phyloP scores from a whole-genome alignment of 179 eudicot genomes.

The Silene noctiflora region DNA sequence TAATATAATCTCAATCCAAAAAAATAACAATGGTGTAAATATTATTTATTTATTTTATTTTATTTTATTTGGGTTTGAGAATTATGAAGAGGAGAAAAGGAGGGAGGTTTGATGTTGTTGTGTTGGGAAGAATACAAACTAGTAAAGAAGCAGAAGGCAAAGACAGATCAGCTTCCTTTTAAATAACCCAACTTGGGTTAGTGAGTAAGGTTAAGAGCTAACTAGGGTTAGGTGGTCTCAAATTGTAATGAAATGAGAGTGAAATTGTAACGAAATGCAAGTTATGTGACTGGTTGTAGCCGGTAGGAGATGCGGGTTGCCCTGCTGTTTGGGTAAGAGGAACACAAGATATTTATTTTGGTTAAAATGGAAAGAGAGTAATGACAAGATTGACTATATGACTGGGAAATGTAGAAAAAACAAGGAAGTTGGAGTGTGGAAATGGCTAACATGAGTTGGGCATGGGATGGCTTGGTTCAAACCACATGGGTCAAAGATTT shows the following conservation, averaged over 20 bases:
- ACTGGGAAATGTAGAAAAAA: not conserved
- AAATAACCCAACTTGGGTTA: conserved; percentile 60
- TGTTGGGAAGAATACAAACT: conserved; percentile 5
- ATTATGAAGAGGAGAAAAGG: too few relatives aligned
- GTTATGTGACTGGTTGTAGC: conserved; percentile 30
- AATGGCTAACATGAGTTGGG: conserved; percentile 11
- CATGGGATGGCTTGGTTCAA: conserved; percentile 13
- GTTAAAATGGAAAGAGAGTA: not conserved
- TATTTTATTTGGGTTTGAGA: too few relatives aligned
- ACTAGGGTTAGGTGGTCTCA: conserved; percentile 50
- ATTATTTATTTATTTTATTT: too few relatives aligned
- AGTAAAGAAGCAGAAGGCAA: conserved; percentile 1
- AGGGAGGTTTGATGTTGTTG: too few relatives aligned
- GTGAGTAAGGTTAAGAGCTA: conserved; percentile 38
- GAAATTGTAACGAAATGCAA: conserved; percentile 42
- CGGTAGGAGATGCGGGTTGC: conserved; percentile 23
- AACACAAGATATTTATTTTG: conserved; percentile 17
- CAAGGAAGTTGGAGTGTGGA: not conserved
- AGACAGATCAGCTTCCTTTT: conserved; percentile 36
- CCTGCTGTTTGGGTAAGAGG: conserved; percentile 12
- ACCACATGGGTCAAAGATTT: conserved; percentile 34
- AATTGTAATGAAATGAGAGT: conserved; percentile 45
- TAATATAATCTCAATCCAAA: conserved; percentile 17
- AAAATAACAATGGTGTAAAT: too few relatives aligned
- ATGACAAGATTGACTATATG: too few relatives aligned